Evolutionary conservation across 495 filamentous ascomycete species (phyloP).

Genomic region (Aspergillus saccharolyticus): DNA sequence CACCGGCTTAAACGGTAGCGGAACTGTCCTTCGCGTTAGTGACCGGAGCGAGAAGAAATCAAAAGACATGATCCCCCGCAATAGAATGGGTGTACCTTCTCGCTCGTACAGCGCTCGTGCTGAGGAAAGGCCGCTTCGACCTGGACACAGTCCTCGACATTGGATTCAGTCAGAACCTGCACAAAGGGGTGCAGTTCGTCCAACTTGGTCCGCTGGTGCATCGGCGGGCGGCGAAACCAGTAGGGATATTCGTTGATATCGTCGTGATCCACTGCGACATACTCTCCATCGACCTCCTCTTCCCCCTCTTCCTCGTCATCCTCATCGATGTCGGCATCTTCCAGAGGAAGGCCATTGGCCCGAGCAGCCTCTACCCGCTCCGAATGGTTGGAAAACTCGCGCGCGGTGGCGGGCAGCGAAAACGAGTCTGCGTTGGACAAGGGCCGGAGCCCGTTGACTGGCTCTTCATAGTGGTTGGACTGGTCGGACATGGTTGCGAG

Average conservation of each 20-base stretch:
- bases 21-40: slow-evolving; percentile 49
- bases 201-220: slow-evolving; percentile 37
- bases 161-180: slow-evolving; percentile 63
- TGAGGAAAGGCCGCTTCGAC: slow-evolving; percentile 76
- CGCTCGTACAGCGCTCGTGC: slow-evolving; percentile 64
- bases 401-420: slow-evolving; percentile 27
- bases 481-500: slow-evolving; percentile 18
- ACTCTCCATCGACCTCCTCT: slow-evolving; percentile 41
- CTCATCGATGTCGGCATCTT: slow-evolving; percentile 20
- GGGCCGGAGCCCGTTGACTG: slow-evolving; percentile 30
- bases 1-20: slow-evolving; percentile 73
- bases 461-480: slow-evolving; percentile 9
- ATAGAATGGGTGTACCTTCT: slow-evolving; percentile 69
- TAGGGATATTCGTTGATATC: slow-evolving; percentile 41
- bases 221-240: slow-evolving; percentile 40
- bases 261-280: slow-evolving; percentile 40
- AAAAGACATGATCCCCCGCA: no score
- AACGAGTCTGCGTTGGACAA: slow-evolving; percentile 32
- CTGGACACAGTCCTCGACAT: slow-evolving; percentile 69
- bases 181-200: slow-evolving; percentile 63
- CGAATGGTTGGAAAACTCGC: slow-evolving; percentile 32
- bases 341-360: slow-evolving; percentile 34
- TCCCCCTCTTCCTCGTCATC: slow-evolving; percentile 36
- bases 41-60: neutral
- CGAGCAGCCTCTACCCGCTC: slow-evolving; percentile 29